Percentiles rank a stretch among this genome's conserved stretches.
phyloP scores from a whole-genome alignment of 495 filamentous ascomycete species.

The Aspergillus leporis region DNA sequence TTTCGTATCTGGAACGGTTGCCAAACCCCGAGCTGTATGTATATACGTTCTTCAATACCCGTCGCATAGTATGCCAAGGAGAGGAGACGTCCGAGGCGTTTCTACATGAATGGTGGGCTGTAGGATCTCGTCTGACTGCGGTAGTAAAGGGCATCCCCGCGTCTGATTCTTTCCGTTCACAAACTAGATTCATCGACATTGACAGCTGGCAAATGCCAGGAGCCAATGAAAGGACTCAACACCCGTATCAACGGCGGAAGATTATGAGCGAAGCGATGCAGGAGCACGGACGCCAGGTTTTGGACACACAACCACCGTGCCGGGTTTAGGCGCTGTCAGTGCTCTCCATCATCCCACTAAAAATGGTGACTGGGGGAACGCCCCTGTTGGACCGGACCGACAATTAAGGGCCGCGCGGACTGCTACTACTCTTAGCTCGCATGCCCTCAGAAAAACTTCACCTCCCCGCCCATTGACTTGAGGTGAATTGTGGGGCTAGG shows the following conservation, averaged over 20 bases:
- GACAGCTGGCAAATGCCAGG: background rate
- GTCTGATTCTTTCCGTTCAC: background rate
- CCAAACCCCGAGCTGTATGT: no score
- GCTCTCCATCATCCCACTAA: background rate
- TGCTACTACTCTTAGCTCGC: background rate
- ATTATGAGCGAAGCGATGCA: background rate
- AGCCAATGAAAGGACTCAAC: background rate
- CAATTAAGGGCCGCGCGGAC: background rate
- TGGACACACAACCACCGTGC: background rate
- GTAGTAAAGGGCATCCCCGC: background rate
- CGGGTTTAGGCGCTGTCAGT: background rate
- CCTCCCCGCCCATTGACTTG: background rate
- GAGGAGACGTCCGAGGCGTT: background rate
- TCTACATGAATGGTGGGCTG: background rate
- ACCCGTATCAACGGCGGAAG: background rate
- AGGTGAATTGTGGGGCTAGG: background rate
- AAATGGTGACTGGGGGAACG: background rate
- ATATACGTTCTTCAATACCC: no score
- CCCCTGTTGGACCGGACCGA: background rate
- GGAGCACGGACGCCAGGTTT: conserved; percentile 6
- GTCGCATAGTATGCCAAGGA: background rate
- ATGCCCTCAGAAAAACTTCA: background rate
- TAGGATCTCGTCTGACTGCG: background rate
- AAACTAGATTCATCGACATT: background rate
- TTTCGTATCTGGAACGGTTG: no score